Conservation (phyloP, 176 grass and related monocot species). For the Cenchrus americanus region DNA sequence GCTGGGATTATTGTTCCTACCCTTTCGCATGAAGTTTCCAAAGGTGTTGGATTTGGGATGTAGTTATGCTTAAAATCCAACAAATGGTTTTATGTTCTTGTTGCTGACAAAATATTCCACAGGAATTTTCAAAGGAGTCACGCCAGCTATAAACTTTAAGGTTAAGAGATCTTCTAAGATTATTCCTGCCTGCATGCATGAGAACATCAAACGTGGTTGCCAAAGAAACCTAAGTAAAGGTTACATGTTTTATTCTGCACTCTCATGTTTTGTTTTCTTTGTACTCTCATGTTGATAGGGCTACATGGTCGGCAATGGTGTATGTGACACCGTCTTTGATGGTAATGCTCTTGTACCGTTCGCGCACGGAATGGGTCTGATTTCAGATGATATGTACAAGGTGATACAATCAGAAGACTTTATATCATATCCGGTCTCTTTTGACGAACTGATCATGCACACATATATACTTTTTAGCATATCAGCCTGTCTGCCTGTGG, state of each 20-base stretch:
- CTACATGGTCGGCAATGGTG: conserved; percentile 94
- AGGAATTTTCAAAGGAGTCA: conserved; percentile 67
- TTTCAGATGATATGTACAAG: conserved; percentile 78
- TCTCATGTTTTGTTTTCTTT: background rate
- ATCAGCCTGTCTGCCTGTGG: background rate
- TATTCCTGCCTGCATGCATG: background rate
- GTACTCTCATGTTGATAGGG: conserved; percentile 53
- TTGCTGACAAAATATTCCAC: conserved; percentile 26
- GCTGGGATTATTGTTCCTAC: conserved; percentile 91
- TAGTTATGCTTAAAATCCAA: background rate
- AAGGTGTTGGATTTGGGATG: conserved; percentile 47
- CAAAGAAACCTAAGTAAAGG: background rate
- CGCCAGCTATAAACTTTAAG: conserved; percentile 88
- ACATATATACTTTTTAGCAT: background rate
- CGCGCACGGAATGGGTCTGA: conserved; percentile 90
- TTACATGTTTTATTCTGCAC: conserved; percentile 10
- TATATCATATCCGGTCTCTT: background rate
- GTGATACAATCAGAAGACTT: background rate
- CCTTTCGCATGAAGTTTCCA: conserved; percentile 77
- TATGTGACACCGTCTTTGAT: conserved; percentile 76
- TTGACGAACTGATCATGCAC: background rate
- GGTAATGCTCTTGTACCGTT: conserved; percentile 97
- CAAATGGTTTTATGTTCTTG: background rate
- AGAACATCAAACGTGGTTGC: background rate
- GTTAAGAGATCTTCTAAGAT: conserved; percentile 30